phyloP scores from a whole-genome alignment of 768 basidiomycete genomes.

The Fomitopsis pulvina region DNA sequence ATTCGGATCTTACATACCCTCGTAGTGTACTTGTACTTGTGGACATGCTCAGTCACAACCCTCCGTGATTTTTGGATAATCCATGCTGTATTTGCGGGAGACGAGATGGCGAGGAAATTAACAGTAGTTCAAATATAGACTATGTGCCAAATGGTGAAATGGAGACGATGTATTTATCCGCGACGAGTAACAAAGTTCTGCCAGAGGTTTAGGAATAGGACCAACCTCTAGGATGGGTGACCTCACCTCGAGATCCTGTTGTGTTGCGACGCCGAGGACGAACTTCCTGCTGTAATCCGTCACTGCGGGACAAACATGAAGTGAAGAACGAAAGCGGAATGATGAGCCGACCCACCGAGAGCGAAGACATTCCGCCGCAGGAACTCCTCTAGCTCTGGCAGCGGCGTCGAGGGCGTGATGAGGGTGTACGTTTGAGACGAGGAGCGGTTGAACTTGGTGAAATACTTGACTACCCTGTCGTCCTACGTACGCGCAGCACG shows the following conservation, averaged over 20 bases:
- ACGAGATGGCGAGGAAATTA: no score
- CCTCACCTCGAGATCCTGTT: constrained; percentile 58
- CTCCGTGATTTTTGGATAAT: no score
- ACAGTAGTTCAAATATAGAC: no score
- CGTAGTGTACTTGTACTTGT: neutral
- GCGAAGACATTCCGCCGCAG: constrained; percentile 69
- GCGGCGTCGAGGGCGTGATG: constrained; percentile 74
- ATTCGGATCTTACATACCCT: no score
- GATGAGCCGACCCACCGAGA: constrained; percentile 40
- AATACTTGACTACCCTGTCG: constrained; percentile 65
- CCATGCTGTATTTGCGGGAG: no score
- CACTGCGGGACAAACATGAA: constrained; percentile 38
- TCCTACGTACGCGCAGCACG: constrained; percentile 34
- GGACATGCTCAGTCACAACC: no score
- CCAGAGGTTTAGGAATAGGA: constrained; percentile 5
- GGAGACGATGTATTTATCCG: constrained; percentile 13
- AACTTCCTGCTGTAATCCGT: constrained; percentile 81
- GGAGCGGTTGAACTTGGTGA: constrained; percentile 68
- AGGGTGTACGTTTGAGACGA: constrained; percentile 59
- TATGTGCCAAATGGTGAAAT: no score
- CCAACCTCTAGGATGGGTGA: neutral
- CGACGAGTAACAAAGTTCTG: constrained; percentile 30
- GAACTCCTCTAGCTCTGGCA: constrained; percentile 80
- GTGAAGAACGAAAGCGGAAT: neutral
- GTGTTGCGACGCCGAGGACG: constrained; percentile 74